Evolutionary conservation across 2,329 filamentous ascomycete genomes (phyloP).

Genomic region (Alternaria longipes): DNA sequence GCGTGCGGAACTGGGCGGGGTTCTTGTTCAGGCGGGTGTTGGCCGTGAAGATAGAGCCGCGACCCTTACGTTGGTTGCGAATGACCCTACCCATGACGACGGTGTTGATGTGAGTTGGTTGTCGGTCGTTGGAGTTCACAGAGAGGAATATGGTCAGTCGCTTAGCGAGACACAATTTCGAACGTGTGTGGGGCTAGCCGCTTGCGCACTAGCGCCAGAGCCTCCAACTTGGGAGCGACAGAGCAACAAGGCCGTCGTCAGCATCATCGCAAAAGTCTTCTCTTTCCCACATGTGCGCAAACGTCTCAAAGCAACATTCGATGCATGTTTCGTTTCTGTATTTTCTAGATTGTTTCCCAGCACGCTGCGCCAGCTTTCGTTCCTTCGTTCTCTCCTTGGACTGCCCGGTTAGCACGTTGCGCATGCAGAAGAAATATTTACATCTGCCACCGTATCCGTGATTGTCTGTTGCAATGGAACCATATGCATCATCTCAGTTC

Average conservation of each 20-base stretch:
- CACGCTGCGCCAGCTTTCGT: neutral
- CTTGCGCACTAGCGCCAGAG: slow-evolving; percentile 8
- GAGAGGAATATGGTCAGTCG: slow-evolving; percentile 2
- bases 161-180: slow-evolving; percentile 21
- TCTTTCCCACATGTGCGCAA: too few relatives aligned
- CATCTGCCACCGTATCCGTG: neutral
- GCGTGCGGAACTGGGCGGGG: slow-evolving; percentile 92
- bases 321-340: too few relatives aligned
- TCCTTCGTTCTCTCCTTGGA: neutral
- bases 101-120: slow-evolving; percentile 43
- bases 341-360: too few relatives aligned
- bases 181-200: slow-evolving; percentile 20
- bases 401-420: too few relatives aligned
- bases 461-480: too few relatives aligned
- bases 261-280: neutral
- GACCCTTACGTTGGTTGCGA: slow-evolving; percentile 76
- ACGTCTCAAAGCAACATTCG: too few relatives aligned
- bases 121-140: slow-evolving; percentile 17
- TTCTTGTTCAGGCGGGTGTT: slow-evolving; percentile 82
- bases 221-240: neutral
- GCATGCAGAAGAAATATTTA: neutral
- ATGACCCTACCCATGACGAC: slow-evolving; percentile 72
- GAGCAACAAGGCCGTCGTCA: neutral
- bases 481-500: too few relatives aligned
- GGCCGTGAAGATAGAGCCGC: slow-evolving; percentile 80